phyloP scores from a whole-genome alignment of 257 asterid genomes.

The Przewalskia tangutica region DNA sequence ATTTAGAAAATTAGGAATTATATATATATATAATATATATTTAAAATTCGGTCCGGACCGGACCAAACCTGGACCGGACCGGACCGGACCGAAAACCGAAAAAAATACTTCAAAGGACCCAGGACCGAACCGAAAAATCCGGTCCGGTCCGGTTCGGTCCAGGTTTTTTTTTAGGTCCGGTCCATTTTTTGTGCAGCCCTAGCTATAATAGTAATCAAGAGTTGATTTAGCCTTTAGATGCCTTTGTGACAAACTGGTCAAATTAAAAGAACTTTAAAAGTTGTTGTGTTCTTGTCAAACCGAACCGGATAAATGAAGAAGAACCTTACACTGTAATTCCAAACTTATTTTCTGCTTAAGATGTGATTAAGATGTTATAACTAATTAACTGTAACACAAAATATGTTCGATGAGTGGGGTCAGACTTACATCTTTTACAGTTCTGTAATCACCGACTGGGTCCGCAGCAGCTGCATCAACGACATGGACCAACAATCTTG shows the following conservation, averaged over 20 bases:
- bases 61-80: too few species aligned
- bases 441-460: conserved; percentile 82
- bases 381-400: background rate
- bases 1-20: too few species aligned
- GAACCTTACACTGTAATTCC: background rate
- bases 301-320: background rate
- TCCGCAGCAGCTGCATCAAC: conserved; percentile 76
- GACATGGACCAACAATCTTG: conserved; percentile 85
- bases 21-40: too few species aligned
- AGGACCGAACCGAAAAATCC: too few species aligned
- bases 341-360: background rate
- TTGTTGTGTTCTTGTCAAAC: background rate
- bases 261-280: background rate
- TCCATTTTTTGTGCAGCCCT: too few species aligned
- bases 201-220: background rate
- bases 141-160: too few species aligned
- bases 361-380: background rate
- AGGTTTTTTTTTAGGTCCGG: too few species aligned
- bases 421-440: conserved; percentile 71
- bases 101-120: too few species aligned
- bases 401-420: background rate
- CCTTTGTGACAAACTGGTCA: background rate
- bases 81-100: too few species aligned
- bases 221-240: background rate
- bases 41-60: too few species aligned